Conservation (phyloP, 805 yeast genomes). For the Candida namnaoensis region DNA sequence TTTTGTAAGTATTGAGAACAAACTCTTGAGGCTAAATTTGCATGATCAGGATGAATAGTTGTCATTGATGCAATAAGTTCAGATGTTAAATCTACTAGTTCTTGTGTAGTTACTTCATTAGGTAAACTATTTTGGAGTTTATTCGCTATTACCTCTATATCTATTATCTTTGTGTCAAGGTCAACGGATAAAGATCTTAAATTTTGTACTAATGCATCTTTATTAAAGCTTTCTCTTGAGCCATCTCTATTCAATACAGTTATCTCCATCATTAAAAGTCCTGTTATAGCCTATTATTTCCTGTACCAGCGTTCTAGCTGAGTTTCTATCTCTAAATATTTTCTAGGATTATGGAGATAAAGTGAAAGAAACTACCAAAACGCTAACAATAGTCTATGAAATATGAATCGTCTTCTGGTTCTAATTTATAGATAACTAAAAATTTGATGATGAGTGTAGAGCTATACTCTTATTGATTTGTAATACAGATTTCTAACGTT, state of each 20-base stretch:
- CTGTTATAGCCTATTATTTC: no score
- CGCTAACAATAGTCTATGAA: no score
- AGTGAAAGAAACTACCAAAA: no score
- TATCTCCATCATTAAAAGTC: no score
- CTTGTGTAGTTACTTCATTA: constrained; percentile 87
- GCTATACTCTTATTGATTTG: no score
- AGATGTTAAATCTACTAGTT: constrained; percentile 74
- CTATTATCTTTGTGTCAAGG: constrained; percentile 77
- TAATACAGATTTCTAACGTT: no score
- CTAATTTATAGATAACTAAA: no score
- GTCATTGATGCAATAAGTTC: constrained; percentile 98
- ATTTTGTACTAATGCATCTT: constrained; percentile 6
- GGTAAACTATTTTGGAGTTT: constrained; percentile 87
- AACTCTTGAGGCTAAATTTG: constrained; percentile 88
- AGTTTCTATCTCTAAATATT: no score
- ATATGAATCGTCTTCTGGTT: no score
- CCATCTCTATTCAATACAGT: not conserved
- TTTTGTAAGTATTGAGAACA: constrained; percentile 93
- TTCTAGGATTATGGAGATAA: no score
- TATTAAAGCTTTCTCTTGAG: constrained; percentile 5
- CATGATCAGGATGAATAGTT: constrained; percentile 94
- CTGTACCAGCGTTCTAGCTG: no score
- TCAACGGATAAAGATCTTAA: constrained; percentile 60
- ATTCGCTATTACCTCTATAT: constrained; percentile 86
- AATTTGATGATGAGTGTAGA: no score